Base-by-base conservation (phyloP, 192 early-diverging fungal species). In the Gamsiella multidivaricata region DNA sequence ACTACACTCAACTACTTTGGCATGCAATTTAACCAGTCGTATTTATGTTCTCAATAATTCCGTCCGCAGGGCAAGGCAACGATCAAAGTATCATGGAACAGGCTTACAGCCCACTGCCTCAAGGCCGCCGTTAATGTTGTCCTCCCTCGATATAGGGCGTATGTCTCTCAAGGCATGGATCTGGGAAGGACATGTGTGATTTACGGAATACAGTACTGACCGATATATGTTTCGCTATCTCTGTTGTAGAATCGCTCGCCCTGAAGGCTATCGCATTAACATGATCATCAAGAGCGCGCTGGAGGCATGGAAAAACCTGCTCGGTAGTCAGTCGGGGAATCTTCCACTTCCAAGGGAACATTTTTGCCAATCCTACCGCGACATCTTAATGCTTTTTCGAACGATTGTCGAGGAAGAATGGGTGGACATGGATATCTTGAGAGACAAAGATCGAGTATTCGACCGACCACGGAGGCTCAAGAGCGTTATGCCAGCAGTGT, bases 21-120 rank as follows among this genome's bases (percentile, higher is more conserved):
- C 0, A 33, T 10, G 14, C 15, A 31, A 56, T 36, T 8, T 54
- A 23, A 20, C 8, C 9, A 59, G 23, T 56, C 4, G 2, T 5
- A 17, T 7, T 28, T 29, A 20, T 18, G 25, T 14, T 18, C 41
- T 29, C 14, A 14, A n/a, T 2, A 4, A 42, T 15, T 8, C 12
- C 36, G 1, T 5, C 7, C 20, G 7, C 56, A 78, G 74, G 74
- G 74, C 14, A 68, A 69, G n/a, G 59, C 74, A 9, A 69, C 74
- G 4, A 78, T 78, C 54, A 78, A 78, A 12, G 66, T 78, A 2
- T 62, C 74, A 25, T 78, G 74, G 74, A 78, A 78, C 66, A 53
- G 74, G 17, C 61, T 68, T 6, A 78, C 74, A 3, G 65, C 66
- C 5, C 33, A 78, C 42, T 68, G 65, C 25, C 32, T 78, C 5